Base-by-base conservation (phyloP, 352 stramenopile genomes). In the Globisporangium polare region DNA sequence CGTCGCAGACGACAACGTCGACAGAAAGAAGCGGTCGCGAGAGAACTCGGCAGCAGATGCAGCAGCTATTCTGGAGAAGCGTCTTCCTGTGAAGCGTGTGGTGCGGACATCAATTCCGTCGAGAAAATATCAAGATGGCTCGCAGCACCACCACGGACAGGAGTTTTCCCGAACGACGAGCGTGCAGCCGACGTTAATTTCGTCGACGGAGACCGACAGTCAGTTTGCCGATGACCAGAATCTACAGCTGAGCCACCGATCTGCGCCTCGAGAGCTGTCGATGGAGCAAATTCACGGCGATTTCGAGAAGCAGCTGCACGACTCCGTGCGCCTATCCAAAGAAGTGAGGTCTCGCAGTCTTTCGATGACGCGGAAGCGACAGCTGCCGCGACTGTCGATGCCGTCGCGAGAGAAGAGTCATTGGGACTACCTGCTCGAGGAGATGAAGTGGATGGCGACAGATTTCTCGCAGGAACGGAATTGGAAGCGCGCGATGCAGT, bases 381-480 rank as follows among this genome's bases (percentile, higher is more conserved):
- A 94, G 52, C 62, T 96, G 41, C 84, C 82, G 7, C 74, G 83
- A 29, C 46, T 92, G 17, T 56, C 71, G 17, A 83, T 74, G 10
- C 84, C 86, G 22, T 35, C 53, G 18, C 82, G 83, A 15, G 55
- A 62, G 4, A 86, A 89, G 47, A 80, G 83, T 31, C 92, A 98
- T 47, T 98, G 94, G 94, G 96, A 99, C 65, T 88, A 78, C 47
- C 47, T 99, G 6, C 69, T 99, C 8, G 86, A 98, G 37, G 97
- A 99, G 73, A 99, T 99, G 97, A 76, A 84, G 63, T 99, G 96
- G 93, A 91, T 99, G 80, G 90, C 96, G 26, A 91, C 85, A 5
- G 97, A 99, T 80, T 99, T 99, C 77, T 80, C 91, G 31, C 89
- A 98, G 69, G 96, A 99, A 71, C 80, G 95, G 5, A 98, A 99